Evolutionary conservation across 805 yeast species (phyloP).

Genomic region (Pichia scutulata): DNA sequence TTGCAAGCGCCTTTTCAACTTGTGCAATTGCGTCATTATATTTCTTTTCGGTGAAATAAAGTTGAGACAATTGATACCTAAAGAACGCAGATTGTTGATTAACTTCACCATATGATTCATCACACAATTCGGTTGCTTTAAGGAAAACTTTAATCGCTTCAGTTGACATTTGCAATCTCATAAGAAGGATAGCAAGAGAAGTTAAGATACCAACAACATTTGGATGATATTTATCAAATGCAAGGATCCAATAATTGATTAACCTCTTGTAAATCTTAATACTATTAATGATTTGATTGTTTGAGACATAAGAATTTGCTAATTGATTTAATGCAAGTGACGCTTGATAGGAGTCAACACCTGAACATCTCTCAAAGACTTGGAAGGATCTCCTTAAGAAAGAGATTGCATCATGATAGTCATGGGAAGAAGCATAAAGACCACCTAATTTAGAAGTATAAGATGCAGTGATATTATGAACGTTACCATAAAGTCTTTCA

Average conservation of each 20-base stretch:
- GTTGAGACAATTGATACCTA: constrained; percentile 61
- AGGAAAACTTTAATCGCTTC: constrained; percentile 48
- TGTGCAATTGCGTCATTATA: constrained; percentile 49
- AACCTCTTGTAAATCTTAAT: constrained; percentile 56
- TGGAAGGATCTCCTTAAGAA: constrained; percentile 58
- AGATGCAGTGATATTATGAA: constrained; percentile 73
- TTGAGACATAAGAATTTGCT: constrained; percentile 61
- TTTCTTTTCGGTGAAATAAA: constrained; percentile 45
- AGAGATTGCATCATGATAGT: constrained; percentile 18
- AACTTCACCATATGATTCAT: constrained; percentile 44
- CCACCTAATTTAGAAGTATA: constrained; percentile 55
- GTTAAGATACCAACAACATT: constrained; percentile 56
- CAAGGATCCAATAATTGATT: constrained; percentile 46
- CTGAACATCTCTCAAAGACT: constrained; percentile 72
- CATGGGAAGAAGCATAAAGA: constrained; percentile 7
- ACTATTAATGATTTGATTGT: constrained; percentile 52
- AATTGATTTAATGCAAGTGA: constrained; percentile 65
- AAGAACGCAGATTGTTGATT: constrained; percentile 58
- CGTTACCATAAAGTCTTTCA: constrained; percentile 77
- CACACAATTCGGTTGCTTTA: constrained; percentile 45
- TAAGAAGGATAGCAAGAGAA: constrained; percentile 53
- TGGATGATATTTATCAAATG: constrained; percentile 63
- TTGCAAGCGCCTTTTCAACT: constrained; percentile 47
- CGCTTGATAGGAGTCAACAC: constrained; percentile 74
- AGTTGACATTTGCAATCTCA: constrained; percentile 39